Base-by-base conservation (phyloP, 306 rosid species). In the Glycine latifolia region DNA sequence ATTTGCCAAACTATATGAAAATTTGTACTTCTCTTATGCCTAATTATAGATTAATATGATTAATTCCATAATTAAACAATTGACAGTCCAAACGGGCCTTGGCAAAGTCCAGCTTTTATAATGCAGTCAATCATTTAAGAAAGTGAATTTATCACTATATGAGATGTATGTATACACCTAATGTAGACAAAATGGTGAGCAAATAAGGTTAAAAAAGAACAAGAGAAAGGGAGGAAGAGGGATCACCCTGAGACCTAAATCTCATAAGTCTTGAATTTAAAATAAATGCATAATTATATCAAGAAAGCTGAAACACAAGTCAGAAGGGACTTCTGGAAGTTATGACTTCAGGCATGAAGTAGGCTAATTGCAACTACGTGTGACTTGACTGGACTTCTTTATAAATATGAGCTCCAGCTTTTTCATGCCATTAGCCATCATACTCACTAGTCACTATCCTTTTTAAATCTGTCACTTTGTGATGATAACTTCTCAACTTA, bases 341-440 rank as follows among this genome's bases (percentile, higher is more conserved):
- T 62, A 67, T 17, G 49, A 49, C 69, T 17, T n/a, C 16, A 6
- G 1, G 48, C 20, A 37, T 33, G 62, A 43, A 31, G 49, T 20
- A 58, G 72, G 8, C 49, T 20, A 61, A 8, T 39, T 35, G 56
- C 31, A 69, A 69, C 61, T 52, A 68, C 16, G 10, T 48, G 33
- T 8, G 69, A 66, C 50, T 17, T 13, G 15, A 61, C 67, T 60
- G 59, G 67, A 0, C 39, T 35, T 35, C 39, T 35, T 35, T 35
- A 35, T 4, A 35, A 35, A 35, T 35, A 35, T 35, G 4, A 35
- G 4, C 62, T 59, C 73, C 65, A 31, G 70, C 76, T 46, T 73
- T 61, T 58, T 73, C 43, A 17, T 41, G 37, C 43, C 59, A 68
- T 49, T 65, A 74, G 56, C 73, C 79, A 41, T 78, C 66, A 67